Evolutionary conservation across 2,329 filamentous ascomycete species (phyloP), one percentile per base, ranked within the genome.

Genomic region (Camillea tinctor): DNA sequence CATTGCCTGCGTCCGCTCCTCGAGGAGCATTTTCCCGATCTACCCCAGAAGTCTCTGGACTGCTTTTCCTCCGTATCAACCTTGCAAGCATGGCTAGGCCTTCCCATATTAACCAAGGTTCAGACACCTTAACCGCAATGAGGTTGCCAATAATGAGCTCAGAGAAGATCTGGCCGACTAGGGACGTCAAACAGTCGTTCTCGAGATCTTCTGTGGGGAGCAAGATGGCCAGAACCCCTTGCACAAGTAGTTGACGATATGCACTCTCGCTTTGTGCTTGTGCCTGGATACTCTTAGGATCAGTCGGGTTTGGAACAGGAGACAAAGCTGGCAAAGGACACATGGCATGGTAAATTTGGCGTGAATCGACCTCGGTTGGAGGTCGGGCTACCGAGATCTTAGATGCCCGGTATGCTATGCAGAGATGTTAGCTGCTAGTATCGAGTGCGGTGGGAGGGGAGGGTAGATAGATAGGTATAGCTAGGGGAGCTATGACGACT

Each of bases 151-250:
- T 81, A 63, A 98, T 91, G 73, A 96, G 87, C 75, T 97, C 93
- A 6, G 93, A 91, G 63, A 98, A 82, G 65, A 98, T 90, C 76
- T 97, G 92, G 57, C 88, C 87, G 63, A 97, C 89, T 63, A 99
- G 81, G 40, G 91, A 84, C 59, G 91, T 89, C 69, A 98, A 81
- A 73, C 92, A 96, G 57, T 86, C 86, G 73, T 97, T 98, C 70
- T 94, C 88, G 48, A 98, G 80, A 73, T 98, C 94, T 71, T 98
- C 94, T 17, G 93, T 95, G 9, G 95, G 95, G 20, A 99, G 82
- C 17, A 99, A 83, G 56, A 97, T 82, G 22, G 92, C 89, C 63
- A 99, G 80, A 44, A 93, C 82, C 26, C 89, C 91, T 71, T 93
- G 88, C 17, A 93, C 89, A n/a, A 98, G 81, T 59, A 98, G 80